These are phyloP conservation scores for Volvox reticuliferus DNA, from an alignment of 139 green algal genomes.

Conservation along the genomic window DNA sequence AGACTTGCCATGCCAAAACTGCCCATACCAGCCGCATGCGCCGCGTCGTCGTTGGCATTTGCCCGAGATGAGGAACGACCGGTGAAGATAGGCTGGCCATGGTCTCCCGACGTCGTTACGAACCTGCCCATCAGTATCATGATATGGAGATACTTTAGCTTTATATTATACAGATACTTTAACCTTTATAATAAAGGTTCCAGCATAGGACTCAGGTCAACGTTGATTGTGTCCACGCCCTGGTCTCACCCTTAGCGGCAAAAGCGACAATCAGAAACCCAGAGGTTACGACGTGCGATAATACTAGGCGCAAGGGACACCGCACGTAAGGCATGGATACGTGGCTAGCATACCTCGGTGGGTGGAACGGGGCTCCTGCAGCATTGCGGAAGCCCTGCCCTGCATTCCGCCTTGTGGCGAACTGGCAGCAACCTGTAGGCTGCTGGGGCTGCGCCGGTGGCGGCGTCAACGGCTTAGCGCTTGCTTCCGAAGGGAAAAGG, in stretches of 20 bases:
- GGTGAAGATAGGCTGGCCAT: background rate
- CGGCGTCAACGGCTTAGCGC: conserved; percentile 29
- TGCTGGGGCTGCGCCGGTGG: background rate
- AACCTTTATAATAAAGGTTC: too few species aligned
- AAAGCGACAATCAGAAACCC: too few species aligned
- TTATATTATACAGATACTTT: too few species aligned
- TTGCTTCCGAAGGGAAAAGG: conserved; percentile 59
- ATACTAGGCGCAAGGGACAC: background rate
- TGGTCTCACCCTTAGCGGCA: too few species aligned
- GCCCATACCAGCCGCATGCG: background rate
- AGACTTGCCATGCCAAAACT: background rate
- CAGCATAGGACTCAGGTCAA: too few species aligned
- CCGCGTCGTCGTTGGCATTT: background rate
- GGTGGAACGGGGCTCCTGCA: background rate
- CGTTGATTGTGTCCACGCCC: too few species aligned
- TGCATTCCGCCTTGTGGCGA: background rate
- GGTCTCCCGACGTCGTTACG: background rate
- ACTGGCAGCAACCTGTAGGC: background rate
- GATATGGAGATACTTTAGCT: too few species aligned
- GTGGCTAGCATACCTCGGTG: conserved; percentile 19
- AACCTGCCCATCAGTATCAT: background rate
- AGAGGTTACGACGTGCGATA: background rate
- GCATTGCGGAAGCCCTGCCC: background rate
- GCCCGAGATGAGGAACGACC: conserved; percentile 22
- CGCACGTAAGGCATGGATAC: background rate